Conservation (phyloP, 371 early-diverging fungal species). For the Mortierella sp. region DNA sequence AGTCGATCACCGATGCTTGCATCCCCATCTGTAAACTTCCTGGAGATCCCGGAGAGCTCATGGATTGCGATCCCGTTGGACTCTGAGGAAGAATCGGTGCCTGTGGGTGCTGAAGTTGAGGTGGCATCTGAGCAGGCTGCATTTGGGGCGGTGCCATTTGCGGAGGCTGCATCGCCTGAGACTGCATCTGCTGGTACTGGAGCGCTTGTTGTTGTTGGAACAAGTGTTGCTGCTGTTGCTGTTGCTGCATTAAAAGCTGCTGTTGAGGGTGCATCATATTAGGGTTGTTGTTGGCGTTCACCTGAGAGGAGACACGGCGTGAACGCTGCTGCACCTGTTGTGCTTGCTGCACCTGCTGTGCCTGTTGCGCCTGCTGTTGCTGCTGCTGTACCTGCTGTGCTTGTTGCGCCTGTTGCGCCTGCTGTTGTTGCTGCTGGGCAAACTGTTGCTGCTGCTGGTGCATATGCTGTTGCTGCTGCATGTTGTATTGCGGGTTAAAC, state of each 20-base stretch:
- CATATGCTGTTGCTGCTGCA: slow-evolving; percentile 18
- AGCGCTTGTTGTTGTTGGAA: slow-evolving; percentile 40
- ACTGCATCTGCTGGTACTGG: slow-evolving; percentile 46
- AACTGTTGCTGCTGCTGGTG: slow-evolving; percentile 17
- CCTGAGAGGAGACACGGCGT: slow-evolving; percentile 42
- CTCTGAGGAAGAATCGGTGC: slow-evolving; percentile 41
- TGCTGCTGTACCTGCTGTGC: slow-evolving; percentile 17
- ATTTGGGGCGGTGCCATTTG: slow-evolving; percentile 7
- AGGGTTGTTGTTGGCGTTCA: slow-evolving; percentile 29
- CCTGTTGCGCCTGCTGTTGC: not conserved
- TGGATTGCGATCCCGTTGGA: slow-evolving; percentile 43
- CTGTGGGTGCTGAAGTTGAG: slow-evolving; percentile 38
- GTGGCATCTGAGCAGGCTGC: slow-evolving; percentile 14
- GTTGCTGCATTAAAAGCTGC: slow-evolving; percentile 35
- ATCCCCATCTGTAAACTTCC: slow-evolving; percentile 26
- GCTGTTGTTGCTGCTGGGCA: slow-evolving; percentile 1
- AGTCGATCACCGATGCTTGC: slow-evolving; percentile 21
- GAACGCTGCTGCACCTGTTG: slow-evolving; percentile 29
- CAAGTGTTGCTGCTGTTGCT: slow-evolving; percentile 42
- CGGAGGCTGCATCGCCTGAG: slow-evolving; percentile 12
- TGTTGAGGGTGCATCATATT: slow-evolving; percentile 36
- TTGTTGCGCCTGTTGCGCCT: not conserved
- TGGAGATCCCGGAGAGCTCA: slow-evolving; percentile 53
- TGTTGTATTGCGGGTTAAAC: not conserved
- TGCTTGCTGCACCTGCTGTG: slow-evolving; percentile 15